Evolutionary conservation across 352 stramenopile genomes (phyloP), one percentile per base, ranked within the genome.

Genomic region (Globisporangium lucens): DNA sequence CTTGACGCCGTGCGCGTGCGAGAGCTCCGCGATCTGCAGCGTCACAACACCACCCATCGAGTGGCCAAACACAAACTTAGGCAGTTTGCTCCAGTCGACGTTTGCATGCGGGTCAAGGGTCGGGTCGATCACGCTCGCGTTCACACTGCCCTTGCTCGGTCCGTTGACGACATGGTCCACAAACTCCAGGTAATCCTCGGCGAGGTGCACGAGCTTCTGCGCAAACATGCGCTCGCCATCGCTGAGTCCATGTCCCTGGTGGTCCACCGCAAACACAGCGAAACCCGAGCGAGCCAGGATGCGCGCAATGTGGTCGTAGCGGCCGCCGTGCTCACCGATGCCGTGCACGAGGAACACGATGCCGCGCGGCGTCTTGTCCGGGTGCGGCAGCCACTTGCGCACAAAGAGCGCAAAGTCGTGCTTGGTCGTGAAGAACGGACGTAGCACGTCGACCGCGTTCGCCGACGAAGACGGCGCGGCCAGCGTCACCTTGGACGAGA

Each of bases 191-290:
- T 78, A 80, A 67, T 89, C 79, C 17, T 85, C 76, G 1, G 76
- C 70, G 17, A 87, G 70, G 56, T 90, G 65, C 59, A 57, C 60
- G 30, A 88, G 63, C 46, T 80, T 73, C 47, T 71, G 47, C 33
- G 81, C 77, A 63, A 83, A 86, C 66, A 83, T 77, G 51, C 80
- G 74, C 43, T 89, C 82, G 33, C 80, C 80, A 61, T 90, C 81
- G 63, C 80, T 89, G 35, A 75, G 61, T 20, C 82, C 82, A 61
- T 88, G 79, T 10, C 82, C 80, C 47, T 90, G 80, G 56, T 85
- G 75, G 72, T 89, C 81, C 49, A 89, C 78, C 24, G 62, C 63
- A 60, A 90, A 89, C 2, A 89, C 82, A 1, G 81, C 79, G 33
- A 83, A 80, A 12, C 76, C 81, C 6, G 69, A 52, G 49, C 69